Evolutionary conservation across 1,284 basidiomycete genomes (phyloP).

Genomic region (Phellopilus nigrolimitatus): DNA sequence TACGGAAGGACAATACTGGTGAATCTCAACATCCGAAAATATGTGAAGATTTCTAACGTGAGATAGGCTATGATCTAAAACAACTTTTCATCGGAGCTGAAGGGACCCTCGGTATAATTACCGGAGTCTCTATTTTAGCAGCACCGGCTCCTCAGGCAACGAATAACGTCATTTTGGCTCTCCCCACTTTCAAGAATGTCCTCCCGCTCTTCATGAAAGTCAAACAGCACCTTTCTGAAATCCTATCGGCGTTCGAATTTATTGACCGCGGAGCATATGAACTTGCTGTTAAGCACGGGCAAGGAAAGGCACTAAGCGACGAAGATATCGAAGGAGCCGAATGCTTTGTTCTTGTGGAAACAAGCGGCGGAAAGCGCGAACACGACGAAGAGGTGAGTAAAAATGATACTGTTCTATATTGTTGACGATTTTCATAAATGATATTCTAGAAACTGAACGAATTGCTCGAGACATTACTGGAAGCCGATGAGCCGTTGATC

Average conservation of each 20-base stretch:
- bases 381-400: constrained; percentile 87
- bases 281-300: constrained; percentile 74
- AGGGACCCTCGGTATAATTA: constrained; percentile 94
- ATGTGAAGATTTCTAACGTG: not conserved
- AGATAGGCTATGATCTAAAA: constrained; percentile 92
- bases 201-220: constrained; percentile 65
- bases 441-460: constrained; percentile 74
- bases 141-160: constrained; percentile 81
- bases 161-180: constrained; percentile 74
- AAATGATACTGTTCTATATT: constrained; percentile 4
- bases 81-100: constrained; percentile 98
- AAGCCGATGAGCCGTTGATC: constrained; percentile 71
- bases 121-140: constrained; percentile 93
- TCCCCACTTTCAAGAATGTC: constrained; percentile 71
- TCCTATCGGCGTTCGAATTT: constrained; percentile 97
- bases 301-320: constrained; percentile 61
- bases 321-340: constrained; percentile 71
- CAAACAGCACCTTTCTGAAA: constrained; percentile 84
- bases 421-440: constrained; percentile 9
- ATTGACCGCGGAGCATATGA: constrained; percentile 89
- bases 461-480: constrained; percentile 79
- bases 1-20: constrained; percentile 99
- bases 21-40: constrained; percentile 24
- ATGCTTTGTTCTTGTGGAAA: constrained; percentile 94
- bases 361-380: constrained; percentile 88